phyloP scores from a whole-genome alignment of 352 stramenopile genomes.

The Phytophthora pisi region DNA sequence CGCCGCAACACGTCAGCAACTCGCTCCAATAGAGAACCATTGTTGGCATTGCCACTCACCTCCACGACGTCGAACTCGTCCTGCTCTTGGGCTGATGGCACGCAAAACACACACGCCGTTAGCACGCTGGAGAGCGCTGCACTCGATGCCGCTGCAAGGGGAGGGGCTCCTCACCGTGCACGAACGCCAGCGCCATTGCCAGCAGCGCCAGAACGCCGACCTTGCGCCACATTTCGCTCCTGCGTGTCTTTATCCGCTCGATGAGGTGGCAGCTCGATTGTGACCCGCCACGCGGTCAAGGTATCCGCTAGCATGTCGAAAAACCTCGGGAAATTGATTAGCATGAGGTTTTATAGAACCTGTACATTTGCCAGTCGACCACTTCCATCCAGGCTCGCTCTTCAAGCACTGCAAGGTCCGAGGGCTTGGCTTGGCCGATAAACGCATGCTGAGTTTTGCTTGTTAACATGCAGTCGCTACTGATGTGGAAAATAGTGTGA shows the following conservation, averaged over 20 bases:
- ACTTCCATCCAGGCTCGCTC: too few relatives aligned
- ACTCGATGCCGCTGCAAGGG: not conserved
- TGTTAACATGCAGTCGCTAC: too few relatives aligned
- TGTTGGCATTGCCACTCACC: constrained; percentile 3
- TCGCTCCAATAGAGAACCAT: not conserved
- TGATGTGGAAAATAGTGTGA: too few relatives aligned
- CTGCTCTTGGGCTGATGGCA: constrained; percentile 39
- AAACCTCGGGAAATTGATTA: not conserved
- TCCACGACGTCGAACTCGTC: constrained; percentile 60
- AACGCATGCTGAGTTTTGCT: too few relatives aligned
- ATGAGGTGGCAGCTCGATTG: not conserved
- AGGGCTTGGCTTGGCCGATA: too few relatives aligned
- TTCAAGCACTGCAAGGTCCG: too few relatives aligned
- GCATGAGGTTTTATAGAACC: not conserved
- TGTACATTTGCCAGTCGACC: not conserved
- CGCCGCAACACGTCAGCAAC: not conserved
- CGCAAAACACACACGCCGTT: not conserved
- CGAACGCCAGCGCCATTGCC: constrained; percentile 32
- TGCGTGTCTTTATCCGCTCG: constrained; percentile 12
- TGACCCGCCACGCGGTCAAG: constrained; percentile 1
- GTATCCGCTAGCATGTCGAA: not conserved
- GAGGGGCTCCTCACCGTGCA: constrained; percentile 23
- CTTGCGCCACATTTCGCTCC: constrained; percentile 38
- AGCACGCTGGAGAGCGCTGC: not conserved
- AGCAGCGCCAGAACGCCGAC: constrained; percentile 38